phyloP scores from a whole-genome alignment of 768 basidiomycete species.

The Kondoa subrosea region DNA sequence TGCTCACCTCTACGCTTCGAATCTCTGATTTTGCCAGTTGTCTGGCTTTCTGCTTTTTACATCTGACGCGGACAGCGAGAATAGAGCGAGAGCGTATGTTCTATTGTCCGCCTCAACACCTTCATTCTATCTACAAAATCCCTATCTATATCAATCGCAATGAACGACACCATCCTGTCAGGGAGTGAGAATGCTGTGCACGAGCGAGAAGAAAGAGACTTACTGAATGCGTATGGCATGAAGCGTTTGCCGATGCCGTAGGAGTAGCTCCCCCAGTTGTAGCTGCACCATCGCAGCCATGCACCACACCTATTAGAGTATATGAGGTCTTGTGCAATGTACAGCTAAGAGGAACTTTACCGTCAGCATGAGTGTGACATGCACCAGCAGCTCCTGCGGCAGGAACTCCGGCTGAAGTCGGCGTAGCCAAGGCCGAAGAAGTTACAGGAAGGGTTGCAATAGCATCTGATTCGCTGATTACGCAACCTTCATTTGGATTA shows the following conservation, averaged over 20 bases:
- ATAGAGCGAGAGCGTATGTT: too few relatives aligned
- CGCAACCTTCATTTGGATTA: constrained; percentile 25
- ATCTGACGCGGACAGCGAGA: too few relatives aligned
- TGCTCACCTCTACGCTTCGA: too few relatives aligned
- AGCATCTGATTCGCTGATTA: constrained; percentile 19
- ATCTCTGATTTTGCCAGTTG: too few relatives aligned
- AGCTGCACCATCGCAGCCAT: not conserved
- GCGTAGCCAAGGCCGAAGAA: constrained; percentile 10
- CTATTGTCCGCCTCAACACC: too few relatives aligned
- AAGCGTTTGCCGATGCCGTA: not conserved
- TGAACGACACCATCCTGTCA: not conserved
- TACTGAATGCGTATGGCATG: not conserved
- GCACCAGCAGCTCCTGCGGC: constrained; percentile 15
- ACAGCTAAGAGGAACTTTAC: not conserved
- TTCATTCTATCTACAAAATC: too few relatives aligned
- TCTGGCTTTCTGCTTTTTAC: too few relatives aligned
- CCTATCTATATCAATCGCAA: constrained; percentile 15
- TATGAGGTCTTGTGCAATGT: too few relatives aligned
- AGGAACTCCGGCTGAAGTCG: constrained; percentile 19
- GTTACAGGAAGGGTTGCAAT: constrained; percentile 10
- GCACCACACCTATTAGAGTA: not conserved
- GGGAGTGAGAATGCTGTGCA: not conserved
- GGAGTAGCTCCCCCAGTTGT: not conserved
- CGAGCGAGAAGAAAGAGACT: not conserved
- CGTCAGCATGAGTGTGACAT: constrained; percentile 11